Base-by-base conservation (phyloP, 2,329 filamentous ascomycete species). In the Metarhizium humberi region DNA sequence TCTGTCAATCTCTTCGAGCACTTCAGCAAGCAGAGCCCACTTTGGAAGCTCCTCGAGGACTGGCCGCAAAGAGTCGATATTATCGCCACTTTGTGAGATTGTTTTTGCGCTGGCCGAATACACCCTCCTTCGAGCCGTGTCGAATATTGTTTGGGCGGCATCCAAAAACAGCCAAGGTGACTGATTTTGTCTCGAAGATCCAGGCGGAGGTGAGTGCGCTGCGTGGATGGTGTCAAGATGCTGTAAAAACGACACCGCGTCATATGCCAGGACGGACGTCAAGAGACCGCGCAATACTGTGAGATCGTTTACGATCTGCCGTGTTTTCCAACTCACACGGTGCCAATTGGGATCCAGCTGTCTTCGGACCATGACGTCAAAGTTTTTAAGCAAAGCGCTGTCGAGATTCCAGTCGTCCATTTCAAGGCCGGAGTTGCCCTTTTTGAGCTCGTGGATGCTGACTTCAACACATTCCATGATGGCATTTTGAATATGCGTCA, bases 261-360 rank as follows among this genome's bases (percentile, higher is more conserved):
- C 94, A 62, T 94, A 90, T 2, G 87, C 86, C 30, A 99, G 79
- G 20, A 99, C 77, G 40, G 77, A 87, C 70, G 92, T 87, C 16
- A 99, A 78, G 69, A 97, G 86, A 25, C 84, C 85, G 56, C 92
- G 82, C 42, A 99, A 78, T 18, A 96, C 85, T 0, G 86, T 87
- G 62, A 99, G 71, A 67, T 97, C 94, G 63, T 86, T 87, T 55
- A 95, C 92, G 62, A 99, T 96, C 71, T 96, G 92, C 64, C 88
- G 90, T 2, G 92, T 97, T 71, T 94, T 91, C 79, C 89, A 95
- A 69, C 88, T 96, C 52, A 96, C 89, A 54, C 94, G 84, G 73
- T 99, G 94, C 94, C 94, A 99, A 56, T 97, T 92, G 4, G 92
- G 92, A 66, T 97, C 92, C 18, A 99, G 76, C 69, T 99, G 94